These are phyloP conservation scores for Nakazawaea pomicola DNA, from an alignment of 805 yeast species.

Conservation along the genomic window DNA sequence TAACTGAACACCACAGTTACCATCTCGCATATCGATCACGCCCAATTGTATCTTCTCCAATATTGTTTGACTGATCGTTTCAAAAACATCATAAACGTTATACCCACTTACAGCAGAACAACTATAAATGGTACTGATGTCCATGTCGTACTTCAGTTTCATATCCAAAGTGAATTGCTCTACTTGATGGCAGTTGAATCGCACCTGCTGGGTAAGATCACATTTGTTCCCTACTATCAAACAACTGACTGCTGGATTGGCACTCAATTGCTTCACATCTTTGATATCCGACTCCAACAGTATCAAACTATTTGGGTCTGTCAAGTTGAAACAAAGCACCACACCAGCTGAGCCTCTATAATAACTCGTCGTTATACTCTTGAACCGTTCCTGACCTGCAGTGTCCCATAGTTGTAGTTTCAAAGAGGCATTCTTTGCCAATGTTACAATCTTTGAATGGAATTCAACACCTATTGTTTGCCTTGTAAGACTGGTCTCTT, in stretches of 20 bases:
- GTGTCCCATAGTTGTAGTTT: constrained; percentile 33
- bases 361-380: constrained; percentile 32
- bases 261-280: constrained; percentile 26
- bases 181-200: background rate
- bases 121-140: constrained; percentile 26
- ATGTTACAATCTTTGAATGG: constrained; percentile 25
- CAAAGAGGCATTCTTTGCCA: constrained; percentile 14
- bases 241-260: constrained; percentile 20
- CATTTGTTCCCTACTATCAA: constrained; percentile 31
- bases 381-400: constrained; percentile 33
- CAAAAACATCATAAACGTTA: constrained; percentile 37
- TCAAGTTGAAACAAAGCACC: constrained; percentile 29
- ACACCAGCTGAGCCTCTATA: constrained; percentile 34
- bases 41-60: constrained; percentile 44
- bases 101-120: constrained; percentile 34
- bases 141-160: constrained; percentile 16
- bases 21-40: constrained; percentile 7
- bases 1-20: constrained; percentile 10
- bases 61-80: constrained; percentile 32
- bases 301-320: constrained; percentile 20
- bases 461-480: constrained; percentile 39
- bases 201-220: constrained; percentile 20
- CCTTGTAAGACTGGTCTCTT: constrained; percentile 22
- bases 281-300: constrained; percentile 25
- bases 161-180: constrained; percentile 9